A percentile compares a stretch with the other conserved stretches of the same genome.
These are phyloP conservation scores for Aurinia saxatilis DNA, from an alignment of 345 rosid genomes.

Conservation along the genomic window DNA sequence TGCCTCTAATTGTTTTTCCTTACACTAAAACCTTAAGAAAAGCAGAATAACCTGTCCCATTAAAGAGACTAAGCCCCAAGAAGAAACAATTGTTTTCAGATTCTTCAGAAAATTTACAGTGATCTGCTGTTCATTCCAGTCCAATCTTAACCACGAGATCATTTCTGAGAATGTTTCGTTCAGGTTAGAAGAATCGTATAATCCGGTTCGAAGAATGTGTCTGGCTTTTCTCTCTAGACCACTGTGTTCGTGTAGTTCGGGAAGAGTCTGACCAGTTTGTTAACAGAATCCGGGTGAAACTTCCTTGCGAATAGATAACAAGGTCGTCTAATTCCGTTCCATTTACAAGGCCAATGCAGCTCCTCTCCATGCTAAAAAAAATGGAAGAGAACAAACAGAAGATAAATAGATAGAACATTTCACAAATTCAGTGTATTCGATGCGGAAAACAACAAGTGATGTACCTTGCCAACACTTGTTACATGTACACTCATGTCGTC, in stretches of 20 bases:
- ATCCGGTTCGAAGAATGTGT: conserved; percentile 17
- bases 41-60: conserved; percentile 13
- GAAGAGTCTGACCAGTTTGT: conserved; percentile 63
- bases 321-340: conserved; percentile 93
- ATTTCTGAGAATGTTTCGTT: not conserved
- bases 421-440: not conserved
- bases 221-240: conserved; percentile 30
- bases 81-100: not conserved
- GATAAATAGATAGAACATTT: not conserved
- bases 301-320: conserved; percentile 95
- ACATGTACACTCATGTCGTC: conserved; percentile 66
- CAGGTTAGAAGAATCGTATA: conserved; percentile 16
- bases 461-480: conserved; percentile 67
- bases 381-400: not conserved
- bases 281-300: conserved; percentile 64
- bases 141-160: conserved; percentile 1
- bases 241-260: conserved; percentile 54
- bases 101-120: conserved; percentile 17
- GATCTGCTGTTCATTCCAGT: not conserved
- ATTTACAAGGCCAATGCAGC: conserved; percentile 56
- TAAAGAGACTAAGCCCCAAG: not conserved
- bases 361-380: conserved; percentile 46
- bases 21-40: not conserved
- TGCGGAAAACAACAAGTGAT: not conserved
- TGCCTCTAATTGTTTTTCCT: conserved; percentile 6